Evolutionary conservation across 1,284 basidiomycete species (phyloP).

Genomic region (Apiotrichum veenhuisii): DNA sequence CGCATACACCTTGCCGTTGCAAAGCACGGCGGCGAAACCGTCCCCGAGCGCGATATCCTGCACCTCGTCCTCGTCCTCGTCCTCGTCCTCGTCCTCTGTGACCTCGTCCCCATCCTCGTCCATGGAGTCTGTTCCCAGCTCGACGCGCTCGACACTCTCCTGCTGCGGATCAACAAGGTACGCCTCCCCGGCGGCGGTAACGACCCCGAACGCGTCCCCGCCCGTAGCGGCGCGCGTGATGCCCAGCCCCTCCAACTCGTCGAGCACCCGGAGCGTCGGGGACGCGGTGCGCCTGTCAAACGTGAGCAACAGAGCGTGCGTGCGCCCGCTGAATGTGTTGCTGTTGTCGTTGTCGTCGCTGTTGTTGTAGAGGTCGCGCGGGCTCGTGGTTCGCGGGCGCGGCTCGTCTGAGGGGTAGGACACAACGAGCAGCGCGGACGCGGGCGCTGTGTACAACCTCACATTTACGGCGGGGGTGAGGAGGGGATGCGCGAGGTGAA

Average conservation of each 20-base stretch:
- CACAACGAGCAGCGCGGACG: constrained; percentile 16
- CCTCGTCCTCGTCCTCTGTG: constrained; percentile 1
- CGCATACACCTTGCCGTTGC: constrained; percentile 21
- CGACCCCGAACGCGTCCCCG: constrained; percentile 24
- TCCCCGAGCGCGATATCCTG: constrained; percentile 28
- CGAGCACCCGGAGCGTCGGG: constrained; percentile 11
- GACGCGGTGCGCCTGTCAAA: not conserved
- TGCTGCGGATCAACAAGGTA: constrained; percentile 26
- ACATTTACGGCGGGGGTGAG: not conserved
- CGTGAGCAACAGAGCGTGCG: constrained; percentile 20
- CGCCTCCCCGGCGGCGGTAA: constrained; percentile 30
- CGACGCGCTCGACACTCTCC: constrained; percentile 15
- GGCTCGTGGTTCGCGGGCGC: too few species aligned
- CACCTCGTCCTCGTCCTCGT: not conserved
- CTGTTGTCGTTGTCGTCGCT: too few species aligned
- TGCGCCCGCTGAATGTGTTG: too few species aligned
- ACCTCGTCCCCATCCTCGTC: not conserved
- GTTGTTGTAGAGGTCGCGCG: too few species aligned
- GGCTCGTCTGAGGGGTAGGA: too few species aligned
- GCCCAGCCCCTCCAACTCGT: constrained; percentile 34
- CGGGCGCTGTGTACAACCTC: not conserved
- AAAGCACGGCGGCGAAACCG: constrained; percentile 32
- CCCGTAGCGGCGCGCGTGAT: constrained; percentile 19
- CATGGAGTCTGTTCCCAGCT: not conserved
- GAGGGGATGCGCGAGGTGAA: not conserved